Percentiles rank a stretch among this genome's conserved stretches.
These are phyloP conservation scores for Podospora sp. DNA, from an alignment of 495 filamentous ascomycete species.

Conservation along the genomic window DNA sequence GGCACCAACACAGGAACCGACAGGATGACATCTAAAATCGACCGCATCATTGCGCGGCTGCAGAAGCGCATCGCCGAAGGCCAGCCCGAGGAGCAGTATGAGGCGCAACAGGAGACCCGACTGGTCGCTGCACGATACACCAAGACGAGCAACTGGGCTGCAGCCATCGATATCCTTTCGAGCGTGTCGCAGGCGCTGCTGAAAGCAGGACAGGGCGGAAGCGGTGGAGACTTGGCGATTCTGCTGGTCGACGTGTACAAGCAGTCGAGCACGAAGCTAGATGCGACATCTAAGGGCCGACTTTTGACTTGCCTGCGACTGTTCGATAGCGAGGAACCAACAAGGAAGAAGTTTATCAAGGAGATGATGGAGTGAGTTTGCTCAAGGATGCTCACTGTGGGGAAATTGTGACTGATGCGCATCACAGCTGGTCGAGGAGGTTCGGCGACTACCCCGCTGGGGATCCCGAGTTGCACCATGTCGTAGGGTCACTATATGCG, in stretches of 20 bases:
- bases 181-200: slow-evolving; percentile 82
- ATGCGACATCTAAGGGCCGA: slow-evolving; percentile 63
- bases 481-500: slow-evolving; percentile 82
- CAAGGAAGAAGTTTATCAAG: slow-evolving; percentile 84
- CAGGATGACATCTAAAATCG: slow-evolving; percentile 42
- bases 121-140: slow-evolving; percentile 91
- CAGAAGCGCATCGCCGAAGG: slow-evolving; percentile 82
- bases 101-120: slow-evolving; percentile 95
- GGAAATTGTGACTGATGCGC: slow-evolving; percentile 9
- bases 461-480: slow-evolving; percentile 94
- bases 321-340: slow-evolving; percentile 83
- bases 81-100: slow-evolving; percentile 72
- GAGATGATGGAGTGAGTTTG: slow-evolving; percentile 76
- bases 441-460: slow-evolving; percentile 87
- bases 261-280: slow-evolving; percentile 74
- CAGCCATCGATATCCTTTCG: slow-evolving; percentile 83
- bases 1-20: background rate
- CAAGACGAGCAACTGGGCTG: slow-evolving; percentile 77
- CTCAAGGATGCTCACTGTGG: background rate
- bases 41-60: slow-evolving; percentile 53
- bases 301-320: slow-evolving; percentile 67
- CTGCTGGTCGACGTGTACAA: slow-evolving; percentile 86
- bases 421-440: slow-evolving; percentile 74
- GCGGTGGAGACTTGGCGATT: slow-evolving; percentile 86
- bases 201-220: slow-evolving; percentile 85